These are phyloP conservation scores for Sugiyamaella americana DNA, from an alignment of 805 yeast species.

Conservation along the genomic window DNA sequence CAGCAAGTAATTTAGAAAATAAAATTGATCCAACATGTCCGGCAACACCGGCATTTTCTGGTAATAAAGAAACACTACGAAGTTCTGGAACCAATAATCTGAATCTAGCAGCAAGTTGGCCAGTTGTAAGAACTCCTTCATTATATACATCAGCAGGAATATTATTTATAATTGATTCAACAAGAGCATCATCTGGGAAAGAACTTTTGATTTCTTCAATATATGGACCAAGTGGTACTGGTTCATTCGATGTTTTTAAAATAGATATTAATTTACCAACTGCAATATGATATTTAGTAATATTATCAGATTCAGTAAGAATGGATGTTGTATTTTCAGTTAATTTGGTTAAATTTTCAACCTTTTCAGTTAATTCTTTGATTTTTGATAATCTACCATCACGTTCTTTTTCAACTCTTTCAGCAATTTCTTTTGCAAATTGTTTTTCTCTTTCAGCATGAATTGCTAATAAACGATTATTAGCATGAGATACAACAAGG, in stretches of 20 bases:
- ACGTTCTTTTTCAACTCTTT: constrained; percentile 66
- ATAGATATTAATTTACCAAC: constrained; percentile 39
- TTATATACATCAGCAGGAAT: constrained; percentile 42
- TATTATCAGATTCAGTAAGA: constrained; percentile 35
- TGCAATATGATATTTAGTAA: constrained; percentile 40
- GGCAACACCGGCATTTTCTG: constrained; percentile 91
- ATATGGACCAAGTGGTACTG: constrained; percentile 33
- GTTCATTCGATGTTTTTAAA: constrained; percentile 36
- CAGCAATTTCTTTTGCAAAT: constrained; percentile 51
- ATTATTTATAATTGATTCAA: constrained; percentile 41
- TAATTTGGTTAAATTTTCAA: constrained; percentile 48
- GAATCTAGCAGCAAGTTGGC: constrained; percentile 79
- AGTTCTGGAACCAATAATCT: constrained; percentile 74
- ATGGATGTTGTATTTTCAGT: constrained; percentile 35
- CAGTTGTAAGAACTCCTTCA: constrained; percentile 63
- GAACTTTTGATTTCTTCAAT: constrained; percentile 32
- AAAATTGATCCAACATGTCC: constrained; percentile 81
- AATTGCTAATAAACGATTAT: constrained; percentile 62
- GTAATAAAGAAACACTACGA: constrained; percentile 80
- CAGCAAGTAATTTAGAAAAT: constrained; percentile 67
- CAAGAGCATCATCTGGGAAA: constrained; percentile 44
- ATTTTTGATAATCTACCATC: constrained; percentile 69
- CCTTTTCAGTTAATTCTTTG: constrained; percentile 48
- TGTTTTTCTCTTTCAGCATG: constrained; percentile 64
- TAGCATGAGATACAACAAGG: constrained; percentile 62